Percentiles rank a stretch among this genome's conserved stretches.
phyloP scores from a whole-genome alignment of 116 monocot species.

The Trichopus zeylanicus region DNA sequence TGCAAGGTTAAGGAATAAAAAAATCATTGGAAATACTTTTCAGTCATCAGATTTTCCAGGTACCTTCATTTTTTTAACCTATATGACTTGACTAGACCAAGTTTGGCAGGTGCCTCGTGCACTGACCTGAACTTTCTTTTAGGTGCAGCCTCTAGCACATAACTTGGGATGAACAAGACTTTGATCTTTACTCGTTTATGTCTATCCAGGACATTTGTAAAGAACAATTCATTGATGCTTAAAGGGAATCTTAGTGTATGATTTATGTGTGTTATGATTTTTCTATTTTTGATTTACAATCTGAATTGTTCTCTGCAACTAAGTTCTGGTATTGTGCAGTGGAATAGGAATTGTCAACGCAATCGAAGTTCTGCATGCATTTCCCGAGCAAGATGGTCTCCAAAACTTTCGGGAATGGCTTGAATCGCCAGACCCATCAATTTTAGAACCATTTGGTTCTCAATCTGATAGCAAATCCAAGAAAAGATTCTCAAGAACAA shows the following conservation, averaged over 20 bases:
- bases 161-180: neutral
- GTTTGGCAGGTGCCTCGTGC: too few species aligned
- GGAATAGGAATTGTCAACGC: conserved; percentile 99
- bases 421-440: conserved; percentile 84
- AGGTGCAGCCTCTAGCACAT: neutral
- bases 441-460: conserved; percentile 60
- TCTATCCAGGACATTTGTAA: neutral
- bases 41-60: too few species aligned
- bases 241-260: neutral
- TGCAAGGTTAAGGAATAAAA: too few species aligned
- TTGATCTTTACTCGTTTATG: too few species aligned
- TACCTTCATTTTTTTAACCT: too few species aligned
- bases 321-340: conserved; percentile 29
- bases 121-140: too few species aligned
- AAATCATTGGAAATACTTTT: too few species aligned
- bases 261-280: too few species aligned
- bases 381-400: conserved; percentile 91
- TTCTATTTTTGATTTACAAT: neutral
- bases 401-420: conserved; percentile 85
- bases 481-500: conserved; percentile 26
- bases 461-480: conserved; percentile 21
- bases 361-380: conserved; percentile 89
- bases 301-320: neutral
- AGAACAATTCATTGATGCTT: neutral
- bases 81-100: too few species aligned